Conservation (phyloP, 148 eudicot species). For the Camellia sinensis region DNA sequence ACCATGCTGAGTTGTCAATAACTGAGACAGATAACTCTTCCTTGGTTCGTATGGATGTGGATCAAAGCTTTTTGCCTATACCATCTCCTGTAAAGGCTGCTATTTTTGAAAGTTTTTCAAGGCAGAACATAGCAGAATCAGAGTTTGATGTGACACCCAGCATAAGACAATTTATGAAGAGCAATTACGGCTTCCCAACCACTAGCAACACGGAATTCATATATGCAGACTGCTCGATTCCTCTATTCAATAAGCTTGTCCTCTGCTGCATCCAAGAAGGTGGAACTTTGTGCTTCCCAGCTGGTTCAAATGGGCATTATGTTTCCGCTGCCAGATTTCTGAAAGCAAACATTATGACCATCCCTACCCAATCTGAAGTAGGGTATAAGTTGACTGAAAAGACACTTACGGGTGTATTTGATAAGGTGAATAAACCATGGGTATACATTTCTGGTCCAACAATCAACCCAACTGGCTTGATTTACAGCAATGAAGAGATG, state of each 20-base stretch:
- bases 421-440: conserved; percentile 77
- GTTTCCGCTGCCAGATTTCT: conserved; percentile 82
- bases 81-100: conserved; percentile 83
- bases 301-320: conserved; percentile 84
- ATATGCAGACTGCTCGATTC: conserved; percentile 69
- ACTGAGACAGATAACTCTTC: conserved; percentile 47
- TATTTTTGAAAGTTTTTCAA: conserved; percentile 89
- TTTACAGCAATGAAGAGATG: conserved; percentile 79
- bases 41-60: conserved; percentile 87
- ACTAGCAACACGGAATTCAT: conserved; percentile 50
- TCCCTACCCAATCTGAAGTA: conserved; percentile 55
- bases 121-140: conserved; percentile 76
- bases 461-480: conserved; percentile 76
- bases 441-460: conserved; percentile 92
- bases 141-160: conserved; percentile 73
- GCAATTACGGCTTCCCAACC: conserved; percentile 65
- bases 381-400: conserved; percentile 72
- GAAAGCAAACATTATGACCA: conserved; percentile 54
- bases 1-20: conserved; percentile 70
- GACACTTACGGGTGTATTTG: conserved; percentile 42
- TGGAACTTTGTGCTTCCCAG: conserved; percentile 88
- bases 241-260: conserved; percentile 84
- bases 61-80: conserved; percentile 77
- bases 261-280: conserved; percentile 89
- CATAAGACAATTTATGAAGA: conserved; percentile 56